These are phyloP conservation scores for Pichia phayaonensis DNA, from an alignment of 805 yeast species.

Conservation along the genomic window DNA sequence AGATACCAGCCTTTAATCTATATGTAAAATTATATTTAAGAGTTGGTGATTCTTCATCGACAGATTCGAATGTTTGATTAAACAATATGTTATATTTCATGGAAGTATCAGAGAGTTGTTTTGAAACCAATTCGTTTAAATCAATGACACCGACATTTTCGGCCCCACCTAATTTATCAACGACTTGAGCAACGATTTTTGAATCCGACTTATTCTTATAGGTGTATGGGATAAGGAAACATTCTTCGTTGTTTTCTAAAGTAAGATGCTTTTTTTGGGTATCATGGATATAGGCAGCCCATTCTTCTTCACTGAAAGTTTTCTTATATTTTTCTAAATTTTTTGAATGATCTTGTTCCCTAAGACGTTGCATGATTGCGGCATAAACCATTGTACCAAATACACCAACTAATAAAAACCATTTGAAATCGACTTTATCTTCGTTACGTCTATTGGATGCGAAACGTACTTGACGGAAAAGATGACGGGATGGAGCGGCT, in stretches of 20 bases:
- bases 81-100: conserved; percentile 47
- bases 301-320: conserved; percentile 42
- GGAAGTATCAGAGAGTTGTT: conserved; percentile 31
- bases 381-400: conserved; percentile 38
- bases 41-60: conserved; percentile 23
- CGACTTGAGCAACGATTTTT: conserved; percentile 11
- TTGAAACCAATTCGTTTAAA: conserved; percentile 40
- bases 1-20: conserved; percentile 35
- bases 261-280: conserved; percentile 26
- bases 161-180: conserved; percentile 13
- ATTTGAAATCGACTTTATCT: conserved; percentile 12
- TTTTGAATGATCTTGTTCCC: conserved; percentile 25
- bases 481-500: not conserved
- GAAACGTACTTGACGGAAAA: not conserved
- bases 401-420: conserved; percentile 31
- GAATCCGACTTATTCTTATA: conserved; percentile 7
- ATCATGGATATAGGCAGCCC: conserved; percentile 31
- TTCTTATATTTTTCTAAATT: conserved; percentile 28
- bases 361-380: conserved; percentile 25
- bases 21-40: conserved; percentile 26
- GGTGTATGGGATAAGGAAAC: conserved; percentile 26
- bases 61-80: conserved; percentile 31
- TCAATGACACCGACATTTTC: conserved; percentile 36
- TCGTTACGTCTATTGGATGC: conserved; percentile 2
- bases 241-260: conserved; percentile 21